Base-by-base conservation (phyloP, 495 filamentous ascomycete species). In the Talaromyces stipitatus region DNA sequence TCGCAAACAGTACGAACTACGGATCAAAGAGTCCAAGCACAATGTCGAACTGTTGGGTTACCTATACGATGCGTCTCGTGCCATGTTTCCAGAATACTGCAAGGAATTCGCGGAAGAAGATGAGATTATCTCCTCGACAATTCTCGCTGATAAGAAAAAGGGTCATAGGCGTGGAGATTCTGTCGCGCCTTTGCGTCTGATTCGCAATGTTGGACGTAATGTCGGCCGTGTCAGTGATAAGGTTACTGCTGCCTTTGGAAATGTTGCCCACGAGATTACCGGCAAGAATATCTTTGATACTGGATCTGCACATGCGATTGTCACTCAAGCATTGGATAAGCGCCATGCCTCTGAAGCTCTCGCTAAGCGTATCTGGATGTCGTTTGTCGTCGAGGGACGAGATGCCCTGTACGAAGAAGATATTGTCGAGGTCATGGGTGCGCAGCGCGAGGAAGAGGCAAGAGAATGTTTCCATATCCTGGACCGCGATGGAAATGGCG, bases 341-440 rank as follows among this genome's bases (percentile, higher is more conserved):
- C 84, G 83, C 38, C 76, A 78, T 36, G 88, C 87, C 22, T 87
- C 91, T 3, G 92, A 96, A 71, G 94, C 92, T 24, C 72, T 98
- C 58, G 94, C 91, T 5, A 86, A 83, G 60, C 85, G 94, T 67
- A 84, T 98, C 58, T 98, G 94, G 94, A 96, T 96, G 90, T 96
- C 91, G 2, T 97, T 97, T 66, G 94, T 97, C 10, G 83, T 91
- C 14, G 92, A 97, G 69, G 92, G 89, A 46, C 84, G 85, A 41
- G 87, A 95, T 38, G 73, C 87, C 6, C 76, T 98, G 26, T 91
- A 79, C 59, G 67, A 78, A 26, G 90, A 95, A 7, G 94, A 98
- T 64, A 77, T 98, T 48, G 57, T 84, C 10, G 94, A 97, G 65
- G 92, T 97, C 8, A 83, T 98, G 55, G 94, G 94, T 2, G 70